Base-by-base conservation (phyloP, 306 rosid species). In the barrel medic (Medicago truncatula) region DNA sequence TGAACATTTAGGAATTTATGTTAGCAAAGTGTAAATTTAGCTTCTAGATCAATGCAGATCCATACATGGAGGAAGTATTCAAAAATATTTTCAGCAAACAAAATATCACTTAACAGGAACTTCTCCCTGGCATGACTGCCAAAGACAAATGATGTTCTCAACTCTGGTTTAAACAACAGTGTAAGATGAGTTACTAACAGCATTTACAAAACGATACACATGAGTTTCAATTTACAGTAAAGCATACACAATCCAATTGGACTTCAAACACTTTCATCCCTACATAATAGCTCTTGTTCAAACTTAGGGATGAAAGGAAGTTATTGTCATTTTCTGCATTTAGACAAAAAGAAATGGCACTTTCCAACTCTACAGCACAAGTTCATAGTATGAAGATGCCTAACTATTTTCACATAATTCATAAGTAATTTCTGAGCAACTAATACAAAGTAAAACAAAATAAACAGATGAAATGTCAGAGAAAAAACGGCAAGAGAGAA, bases 31-130 rank as follows among this genome's bases (percentile, higher is more conserved):
- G 74, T 71, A 81, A 43, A 69, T 43, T 39, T 36, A 53, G 40
- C 69, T 46, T 60, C 80, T 12, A 60, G 73, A 69, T 67, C 34
- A 53, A 75, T 49, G 61, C 70, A 73, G 54, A 57, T 66, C 15
- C 75, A 54, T 7, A 65, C 15, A 28, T 44, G 15, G 59, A 66
- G 38, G 46, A 66, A 16, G 8, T 25, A 52, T 39, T 52, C 7
- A 43, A 17, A 67, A 67, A 74, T 59, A 49, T 74, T 50, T 81
- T 70, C 69, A 62, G 68, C 39, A 52, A 70, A 34, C 46, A 54
- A 63, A 3, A 34, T 70, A 28, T 20, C 18, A 53, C 31, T 70
- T 25, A 15, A 53, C 18, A 63, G 16, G 60, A 75, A 66, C 67
- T 61, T 41, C 54, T 61, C 38, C 61, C 62, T 12, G 41, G 50